phyloP scores from a whole-genome alignment of 768 basidiomycete genomes.

The Neoboletus subvelutipes region DNA sequence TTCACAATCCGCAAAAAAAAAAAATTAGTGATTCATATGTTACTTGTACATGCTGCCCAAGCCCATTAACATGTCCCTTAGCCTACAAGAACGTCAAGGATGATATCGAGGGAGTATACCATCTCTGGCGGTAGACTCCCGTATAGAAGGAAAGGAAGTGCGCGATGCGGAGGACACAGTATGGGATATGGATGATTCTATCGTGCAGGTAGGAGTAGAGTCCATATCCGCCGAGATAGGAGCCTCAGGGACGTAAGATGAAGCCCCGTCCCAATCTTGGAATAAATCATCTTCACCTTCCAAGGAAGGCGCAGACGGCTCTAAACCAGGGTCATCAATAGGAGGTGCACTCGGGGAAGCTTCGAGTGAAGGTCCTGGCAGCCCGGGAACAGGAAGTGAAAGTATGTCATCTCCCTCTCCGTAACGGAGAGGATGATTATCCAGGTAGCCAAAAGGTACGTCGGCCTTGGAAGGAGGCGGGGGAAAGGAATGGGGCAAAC shows the following conservation, averaged over 20 bases:
- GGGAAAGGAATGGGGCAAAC: constrained; percentile 25
- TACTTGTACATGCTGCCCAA: constrained; percentile 23
- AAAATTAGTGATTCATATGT: constrained; percentile 25
- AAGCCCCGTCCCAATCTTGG: constrained; percentile 22
- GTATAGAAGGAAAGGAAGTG: constrained; percentile 5
- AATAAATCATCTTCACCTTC: constrained; percentile 25
- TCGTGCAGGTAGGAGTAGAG: background rate
- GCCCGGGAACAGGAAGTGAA: constrained; percentile 37
- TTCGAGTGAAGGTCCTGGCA: constrained; percentile 50
- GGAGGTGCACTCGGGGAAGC: constrained; percentile 34
- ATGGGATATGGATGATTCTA: background rate
- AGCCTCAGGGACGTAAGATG: constrained; percentile 2
- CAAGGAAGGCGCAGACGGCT: constrained; percentile 49
- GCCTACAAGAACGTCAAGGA: constrained; percentile 20
- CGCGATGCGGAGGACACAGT: background rate
- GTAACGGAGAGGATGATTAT: constrained; percentile 39
- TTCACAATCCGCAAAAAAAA: background rate
- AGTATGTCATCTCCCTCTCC: constrained; percentile 30
- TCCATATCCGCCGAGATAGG: constrained; percentile 1
- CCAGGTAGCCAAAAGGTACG: constrained; percentile 37
- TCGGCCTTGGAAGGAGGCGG: constrained; percentile 41
- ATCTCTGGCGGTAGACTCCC: constrained; percentile 7
- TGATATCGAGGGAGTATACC: constrained; percentile 30
- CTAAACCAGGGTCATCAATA: constrained; percentile 26
- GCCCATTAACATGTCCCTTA: constrained; percentile 8